Conservation (phyloP, 768 basidiomycete species). For the Auricularia auricula-judae region DNA sequence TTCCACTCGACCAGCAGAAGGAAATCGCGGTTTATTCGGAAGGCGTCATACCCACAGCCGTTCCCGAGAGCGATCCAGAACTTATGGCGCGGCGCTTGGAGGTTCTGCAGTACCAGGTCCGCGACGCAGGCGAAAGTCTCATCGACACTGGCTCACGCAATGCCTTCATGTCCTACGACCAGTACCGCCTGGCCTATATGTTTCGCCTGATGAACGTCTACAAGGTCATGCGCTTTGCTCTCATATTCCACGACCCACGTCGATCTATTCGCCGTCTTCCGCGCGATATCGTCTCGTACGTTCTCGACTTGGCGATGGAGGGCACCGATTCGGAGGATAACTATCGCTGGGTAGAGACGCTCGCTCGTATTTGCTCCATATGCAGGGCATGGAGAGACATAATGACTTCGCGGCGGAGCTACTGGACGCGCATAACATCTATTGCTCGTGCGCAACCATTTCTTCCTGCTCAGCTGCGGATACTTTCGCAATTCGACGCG, state of each 20-base stretch:
- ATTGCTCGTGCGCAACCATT: not conserved
- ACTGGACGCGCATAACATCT: not conserved
- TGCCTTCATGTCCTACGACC: not conserved
- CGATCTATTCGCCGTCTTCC: not conserved
- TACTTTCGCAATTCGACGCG: not conserved
- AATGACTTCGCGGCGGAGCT: not conserved
- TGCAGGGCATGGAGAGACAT: not conserved
- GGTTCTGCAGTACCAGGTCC: not conserved
- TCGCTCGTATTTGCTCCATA: not conserved
- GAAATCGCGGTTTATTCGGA: not conserved
- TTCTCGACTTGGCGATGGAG: not conserved
- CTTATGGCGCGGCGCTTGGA: not conserved
- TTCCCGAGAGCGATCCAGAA: not conserved
- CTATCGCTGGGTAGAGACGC: not conserved
- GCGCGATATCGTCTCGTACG: not conserved
- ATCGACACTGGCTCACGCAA: not conserved
- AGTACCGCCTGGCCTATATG: not conserved
- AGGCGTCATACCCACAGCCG: not conserved
- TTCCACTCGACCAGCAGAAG: not conserved
- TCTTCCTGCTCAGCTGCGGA: not conserved
- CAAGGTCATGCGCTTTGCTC: not conserved
- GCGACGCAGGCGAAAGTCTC: not conserved
- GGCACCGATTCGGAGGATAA: not conserved
- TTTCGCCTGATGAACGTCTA: not conserved
- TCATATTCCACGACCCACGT: not conserved